Conservation (phyloP, 192 early-diverging fungal species). For the Dimargaris verticillata region DNA sequence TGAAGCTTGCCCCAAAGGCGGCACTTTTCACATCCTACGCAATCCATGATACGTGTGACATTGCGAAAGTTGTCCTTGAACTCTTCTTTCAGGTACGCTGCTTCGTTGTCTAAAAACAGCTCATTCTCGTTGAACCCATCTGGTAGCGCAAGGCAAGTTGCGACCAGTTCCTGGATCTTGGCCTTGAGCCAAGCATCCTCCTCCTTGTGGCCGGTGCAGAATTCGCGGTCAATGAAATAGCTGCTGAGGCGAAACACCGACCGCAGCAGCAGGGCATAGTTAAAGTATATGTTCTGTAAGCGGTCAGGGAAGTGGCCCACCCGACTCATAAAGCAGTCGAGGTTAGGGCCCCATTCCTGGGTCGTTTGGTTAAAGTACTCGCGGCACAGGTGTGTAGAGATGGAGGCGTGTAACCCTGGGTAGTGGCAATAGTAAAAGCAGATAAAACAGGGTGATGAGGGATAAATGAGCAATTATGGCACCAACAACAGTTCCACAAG, state of each 20-base stretch:
- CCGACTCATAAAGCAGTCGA: slow-evolving; percentile 80
- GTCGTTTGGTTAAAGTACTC: slow-evolving; percentile 80
- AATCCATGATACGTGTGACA: slow-evolving; percentile 96
- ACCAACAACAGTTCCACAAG: too few relatives aligned
- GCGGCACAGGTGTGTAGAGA: slow-evolving; percentile 93
- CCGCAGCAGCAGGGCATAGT: slow-evolving; percentile 70
- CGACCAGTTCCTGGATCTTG: slow-evolving; percentile 40
- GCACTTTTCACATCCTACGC: slow-evolving; percentile 97
- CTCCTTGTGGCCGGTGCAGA: slow-evolving; percentile 44
- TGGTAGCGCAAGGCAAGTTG: slow-evolving; percentile 42
- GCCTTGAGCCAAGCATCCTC: slow-evolving; percentile 22
- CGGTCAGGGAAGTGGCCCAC: slow-evolving; percentile 81
- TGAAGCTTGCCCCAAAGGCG: slow-evolving; percentile 97
- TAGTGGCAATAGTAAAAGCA: background rate
- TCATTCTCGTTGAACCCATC: slow-evolving; percentile 79
- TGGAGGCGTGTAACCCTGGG: slow-evolving; percentile 80
- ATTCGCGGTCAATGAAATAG: slow-evolving; percentile 58
- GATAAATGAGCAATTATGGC: background rate
- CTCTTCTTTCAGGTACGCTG: slow-evolving; percentile 57
- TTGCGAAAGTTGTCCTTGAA: slow-evolving; percentile 90
- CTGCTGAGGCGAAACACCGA: slow-evolving; percentile 68
- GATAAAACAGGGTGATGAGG: background rate
- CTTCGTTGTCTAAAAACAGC: slow-evolving; percentile 58
- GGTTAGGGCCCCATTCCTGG: slow-evolving; percentile 77
- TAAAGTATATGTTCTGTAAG: slow-evolving; percentile 91